Base-by-base conservation (phyloP, 2,329 filamentous ascomycete genomes). In the Paecilomyces sp. region DNA sequence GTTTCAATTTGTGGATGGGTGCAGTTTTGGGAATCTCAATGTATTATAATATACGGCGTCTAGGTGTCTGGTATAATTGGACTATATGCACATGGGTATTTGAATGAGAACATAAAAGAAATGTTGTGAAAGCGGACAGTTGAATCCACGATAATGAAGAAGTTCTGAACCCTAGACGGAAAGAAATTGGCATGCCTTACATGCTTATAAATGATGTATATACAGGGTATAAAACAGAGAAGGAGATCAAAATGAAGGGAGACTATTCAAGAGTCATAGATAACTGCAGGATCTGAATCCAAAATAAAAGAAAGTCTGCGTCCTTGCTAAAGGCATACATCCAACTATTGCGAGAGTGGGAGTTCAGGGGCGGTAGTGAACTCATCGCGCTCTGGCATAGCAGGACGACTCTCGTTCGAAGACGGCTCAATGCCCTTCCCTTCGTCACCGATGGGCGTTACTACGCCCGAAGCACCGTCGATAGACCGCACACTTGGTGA, bases 311-410 rank as follows among this genome's bases (percentile, higher is more conserved):
- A 15, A 18, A 33, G 31, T 11, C n/a, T 9, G 41, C 3, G 2
- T 2, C 41, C 15, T 18, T 6, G n/a, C 36, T 47, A 47, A 18
- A 47, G n/a, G 41, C 41, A 47, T 47, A 6, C 18, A 8, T 47
- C 15, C 41, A 47, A n/a, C 41, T 47, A 31, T 51, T 36, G 2
- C 41, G 24, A 33, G 36, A 36, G 2, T 8, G 28, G 54, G 34
- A 57, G 56, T 24, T 71, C 68, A 1, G 69, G 57, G 1, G 69
- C 70, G n/a, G 69, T 71, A 54, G 64, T 68, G 54, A 69, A 72
- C 6, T 63, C 63, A n/a, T 72, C 70, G 1, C 67, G 64, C 12
- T 68, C 67, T n/a, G 63, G 64, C 65, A 72, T 68, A 4, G 63
- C 63, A 7, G 70, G 70, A 9, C 69, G 64, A 54, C 60, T 56